Percentiles rank a stretch among this genome's conserved stretches.
phyloP scores from a whole-genome alignment of 352 stramenopile species.

The Phytophthora pistaciae region DNA sequence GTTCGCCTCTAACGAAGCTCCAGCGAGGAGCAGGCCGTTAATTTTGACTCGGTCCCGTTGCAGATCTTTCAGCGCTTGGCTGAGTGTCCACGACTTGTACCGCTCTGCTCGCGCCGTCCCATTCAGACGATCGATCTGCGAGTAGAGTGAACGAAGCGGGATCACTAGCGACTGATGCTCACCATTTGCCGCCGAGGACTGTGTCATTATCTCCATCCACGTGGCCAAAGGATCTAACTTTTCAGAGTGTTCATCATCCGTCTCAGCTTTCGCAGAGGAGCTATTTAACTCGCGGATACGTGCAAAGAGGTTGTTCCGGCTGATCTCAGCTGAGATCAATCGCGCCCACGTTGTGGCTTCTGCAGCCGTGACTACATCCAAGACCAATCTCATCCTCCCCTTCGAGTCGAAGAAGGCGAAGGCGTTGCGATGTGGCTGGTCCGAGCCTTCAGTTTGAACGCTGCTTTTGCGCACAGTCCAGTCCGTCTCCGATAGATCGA shows the following conservation, averaged over 20 bases:
- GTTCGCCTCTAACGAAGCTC: constrained; percentile 40
- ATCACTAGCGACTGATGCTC: constrained; percentile 34
- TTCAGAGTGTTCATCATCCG: background rate
- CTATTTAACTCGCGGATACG: constrained; percentile 32
- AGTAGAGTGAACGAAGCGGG: constrained; percentile 65
- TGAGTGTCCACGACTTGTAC: constrained; percentile 59
- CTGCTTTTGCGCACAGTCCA: constrained; percentile 60
- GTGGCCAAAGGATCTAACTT: constrained; percentile 5
- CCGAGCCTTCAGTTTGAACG: constrained; percentile 34
- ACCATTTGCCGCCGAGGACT: constrained; percentile 6
- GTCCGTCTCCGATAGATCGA: constrained; percentile 52
- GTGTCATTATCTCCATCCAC: constrained; percentile 27
- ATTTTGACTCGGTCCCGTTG: constrained; percentile 67
- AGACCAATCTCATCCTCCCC: constrained; percentile 51
- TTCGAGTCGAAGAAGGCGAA: constrained; percentile 72
- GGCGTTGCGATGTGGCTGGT: constrained; percentile 46
- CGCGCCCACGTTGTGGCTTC: constrained; percentile 57
- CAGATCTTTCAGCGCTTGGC: constrained; percentile 74
- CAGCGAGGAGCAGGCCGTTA: constrained; percentile 50
- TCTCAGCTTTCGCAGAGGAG: background rate
- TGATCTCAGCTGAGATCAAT: constrained; percentile 55
- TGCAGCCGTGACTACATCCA: constrained; percentile 54
- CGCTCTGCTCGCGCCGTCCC: constrained; percentile 45
- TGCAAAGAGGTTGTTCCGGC: constrained; percentile 37
- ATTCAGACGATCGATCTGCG: constrained; percentile 52